These are phyloP conservation scores for Cryptomeria japonica DNA, from an alignment of 75 land plant species.

Conservation along the genomic window DNA sequence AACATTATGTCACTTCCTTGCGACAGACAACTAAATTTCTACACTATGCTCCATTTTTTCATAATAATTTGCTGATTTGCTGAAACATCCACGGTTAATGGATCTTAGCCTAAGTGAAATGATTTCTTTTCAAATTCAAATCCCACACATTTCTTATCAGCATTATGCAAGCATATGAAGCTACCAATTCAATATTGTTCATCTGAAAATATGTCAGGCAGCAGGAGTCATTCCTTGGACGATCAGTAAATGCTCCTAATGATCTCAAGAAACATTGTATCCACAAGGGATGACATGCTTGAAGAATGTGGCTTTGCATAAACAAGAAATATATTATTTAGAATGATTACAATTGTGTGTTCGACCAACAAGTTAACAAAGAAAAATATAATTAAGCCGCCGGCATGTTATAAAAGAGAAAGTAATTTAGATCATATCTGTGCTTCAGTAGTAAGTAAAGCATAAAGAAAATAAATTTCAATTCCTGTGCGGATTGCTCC, in stretches of 20 bases:
- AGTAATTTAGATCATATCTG: not conserved
- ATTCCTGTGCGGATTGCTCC: no score
- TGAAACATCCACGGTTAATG: not conserved
- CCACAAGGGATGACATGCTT: not conserved
- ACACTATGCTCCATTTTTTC: not conserved
- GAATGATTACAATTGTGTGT: not conserved
- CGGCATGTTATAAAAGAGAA: not conserved
- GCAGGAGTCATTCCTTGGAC: not conserved
- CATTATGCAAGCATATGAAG: not conserved
- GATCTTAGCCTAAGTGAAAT: not conserved
- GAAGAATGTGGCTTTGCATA: not conserved
- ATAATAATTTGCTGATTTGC: not conserved
- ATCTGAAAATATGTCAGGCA: constrained; percentile 5
- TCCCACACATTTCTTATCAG: not conserved
- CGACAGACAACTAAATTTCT: not conserved
- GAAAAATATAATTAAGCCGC: not conserved
- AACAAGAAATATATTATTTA: not conserved
- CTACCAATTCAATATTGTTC: constrained; percentile 4
- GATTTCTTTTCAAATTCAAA: not conserved
- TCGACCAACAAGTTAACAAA: not conserved
- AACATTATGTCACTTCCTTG: not conserved
- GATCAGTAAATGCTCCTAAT: not conserved
- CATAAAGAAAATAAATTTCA: not conserved
- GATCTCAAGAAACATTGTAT: not conserved
- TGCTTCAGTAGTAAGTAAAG: not conserved